Evolutionary conservation across 805 yeast species (phyloP).

Genomic region (Yamadazyma insecticola): DNA sequence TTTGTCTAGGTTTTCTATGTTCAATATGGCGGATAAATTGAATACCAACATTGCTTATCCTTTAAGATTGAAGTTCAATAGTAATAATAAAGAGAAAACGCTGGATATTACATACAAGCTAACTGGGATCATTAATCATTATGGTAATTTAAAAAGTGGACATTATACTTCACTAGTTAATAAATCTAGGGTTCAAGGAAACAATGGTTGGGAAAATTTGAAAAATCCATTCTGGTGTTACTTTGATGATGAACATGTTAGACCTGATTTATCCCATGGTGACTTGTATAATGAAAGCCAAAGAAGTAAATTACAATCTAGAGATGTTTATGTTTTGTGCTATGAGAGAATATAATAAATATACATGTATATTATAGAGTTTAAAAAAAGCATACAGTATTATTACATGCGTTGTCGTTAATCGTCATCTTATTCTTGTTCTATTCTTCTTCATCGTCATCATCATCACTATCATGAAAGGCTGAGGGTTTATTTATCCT

Average conservation of each 20-base stretch:
- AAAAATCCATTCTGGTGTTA: conserved; percentile 56
- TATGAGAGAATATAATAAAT: conserved; percentile 40
- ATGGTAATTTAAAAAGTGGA: conserved; percentile 67
- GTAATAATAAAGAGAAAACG: conserved; percentile 16
- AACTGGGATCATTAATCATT: conserved; percentile 64
- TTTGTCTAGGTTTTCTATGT: conserved; percentile 40
- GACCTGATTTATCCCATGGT: conserved; percentile 44
- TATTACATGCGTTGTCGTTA: too few species aligned
- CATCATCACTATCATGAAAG: too few species aligned
- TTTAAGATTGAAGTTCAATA: conserved; percentile 43
- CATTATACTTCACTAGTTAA: conserved; percentile 71
- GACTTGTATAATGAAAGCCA: too few species aligned
- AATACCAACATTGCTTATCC: conserved; percentile 53
- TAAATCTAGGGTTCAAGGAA: conserved; percentile 35
- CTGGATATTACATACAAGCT: conserved; percentile 43
- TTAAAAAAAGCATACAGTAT: too few species aligned
- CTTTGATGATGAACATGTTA: conserved; percentile 67
- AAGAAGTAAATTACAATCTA: conserved; percentile 43
- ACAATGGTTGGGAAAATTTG: too few species aligned
- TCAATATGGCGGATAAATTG: conserved; percentile 50
- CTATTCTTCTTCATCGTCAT: too few species aligned
- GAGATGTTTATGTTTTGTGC: conserved; percentile 67
- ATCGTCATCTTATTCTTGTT: too few species aligned
- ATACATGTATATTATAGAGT: not conserved
- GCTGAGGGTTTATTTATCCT: conserved; percentile 3